Evolutionary conservation across 2,329 filamentous ascomycete genomes (phyloP).

Genomic region (Hirsutella minnesotensis): DNA sequence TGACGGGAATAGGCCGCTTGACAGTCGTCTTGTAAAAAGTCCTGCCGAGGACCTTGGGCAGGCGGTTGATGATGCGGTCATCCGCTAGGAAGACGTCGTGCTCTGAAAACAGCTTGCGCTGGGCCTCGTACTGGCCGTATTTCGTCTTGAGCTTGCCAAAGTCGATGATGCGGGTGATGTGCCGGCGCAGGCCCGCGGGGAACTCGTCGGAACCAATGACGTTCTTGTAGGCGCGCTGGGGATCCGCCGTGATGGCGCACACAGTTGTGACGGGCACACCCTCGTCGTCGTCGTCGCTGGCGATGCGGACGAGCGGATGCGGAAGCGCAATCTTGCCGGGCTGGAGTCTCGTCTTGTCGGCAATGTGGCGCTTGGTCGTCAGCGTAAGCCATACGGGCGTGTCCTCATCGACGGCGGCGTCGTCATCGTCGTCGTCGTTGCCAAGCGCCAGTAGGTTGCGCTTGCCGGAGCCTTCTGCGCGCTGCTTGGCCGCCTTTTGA

Average conservation of each 20-base stretch:
- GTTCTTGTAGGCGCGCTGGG: constrained; percentile 83
- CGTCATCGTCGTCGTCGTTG: constrained; percentile 23
- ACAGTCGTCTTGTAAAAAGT: constrained; percentile 75
- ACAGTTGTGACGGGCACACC: constrained; percentile 34
- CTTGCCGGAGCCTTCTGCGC: constrained; percentile 34
- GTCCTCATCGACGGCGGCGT: constrained; percentile 30
- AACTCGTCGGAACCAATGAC: constrained; percentile 64
- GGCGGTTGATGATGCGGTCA: constrained; percentile 63
- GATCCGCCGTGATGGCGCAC: constrained; percentile 75
- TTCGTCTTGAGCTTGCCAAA: constrained; percentile 68
- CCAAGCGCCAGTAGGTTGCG: constrained; percentile 37
- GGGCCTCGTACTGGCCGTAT: constrained; percentile 79
- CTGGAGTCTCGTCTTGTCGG: constrained; percentile 68
- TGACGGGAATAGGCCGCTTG: constrained; percentile 81
- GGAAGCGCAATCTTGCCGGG: constrained; percentile 72
- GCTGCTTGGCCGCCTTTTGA: constrained; percentile 40
- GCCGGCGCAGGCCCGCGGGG: constrained; percentile 51
- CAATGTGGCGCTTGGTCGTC: constrained; percentile 53
- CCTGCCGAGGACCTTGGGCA: constrained; percentile 76
- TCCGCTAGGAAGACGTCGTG: constrained; percentile 93
- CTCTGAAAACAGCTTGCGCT: constrained; percentile 70
- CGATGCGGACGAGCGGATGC: constrained; percentile 53
- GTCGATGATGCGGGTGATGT: constrained; percentile 68
- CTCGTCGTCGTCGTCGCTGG: constrained; percentile 33
- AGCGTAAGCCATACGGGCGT: constrained; percentile 50